Base-by-base conservation (phyloP, 2,329 filamentous ascomycete genomes). In the Epichloe glyceriae region DNA sequence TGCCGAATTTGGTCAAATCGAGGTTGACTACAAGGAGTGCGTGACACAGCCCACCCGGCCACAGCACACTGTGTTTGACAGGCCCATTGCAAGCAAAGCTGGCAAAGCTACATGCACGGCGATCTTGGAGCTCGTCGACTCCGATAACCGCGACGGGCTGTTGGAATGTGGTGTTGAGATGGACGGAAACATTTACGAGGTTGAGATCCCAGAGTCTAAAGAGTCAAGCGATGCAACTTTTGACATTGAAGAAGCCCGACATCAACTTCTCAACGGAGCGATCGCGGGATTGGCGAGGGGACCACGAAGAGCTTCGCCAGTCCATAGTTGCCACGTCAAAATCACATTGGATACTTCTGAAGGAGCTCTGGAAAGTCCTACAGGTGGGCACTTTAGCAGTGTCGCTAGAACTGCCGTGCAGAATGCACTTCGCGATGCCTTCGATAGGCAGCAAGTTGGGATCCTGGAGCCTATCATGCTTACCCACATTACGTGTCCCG, bases 391-490 rank as follows among this genome's bases (percentile, higher is more conserved):
- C 79, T 61, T 88, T 73, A 68, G 88, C 74, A 53, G 82, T 74
- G 58, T 82, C 68, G 63, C 79, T 67, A 61, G 73, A 40, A 67
- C 67, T 2, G 86, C 86, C 2, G 84, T 90, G 0, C 79, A 84
- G 53, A 73, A 76, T 8, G 83, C 84, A 0, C 75, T 97, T 1
- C 77, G 78, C 47, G 74, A 80, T 17, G 80, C 82, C 0, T 74
- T 79, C 50, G 69, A 74, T 10, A 66, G 69, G 30, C 62, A 70
- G 3, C 70, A 73, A 3, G 77, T 88, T 1, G 76, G 78, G 1
- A 72, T 98, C 39, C 85, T 97, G 70, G 93, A 98, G 62, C 93
- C 93, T 1, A 86, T 98, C 50, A 96, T 97, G 88, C 82, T 83
- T 53, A 88, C 22, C 2, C 87, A 84, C 49, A 95, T 98, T 61